Base-by-base conservation (phyloP, 352 stramenopile species). In the Globisporangium nodosum region DNA sequence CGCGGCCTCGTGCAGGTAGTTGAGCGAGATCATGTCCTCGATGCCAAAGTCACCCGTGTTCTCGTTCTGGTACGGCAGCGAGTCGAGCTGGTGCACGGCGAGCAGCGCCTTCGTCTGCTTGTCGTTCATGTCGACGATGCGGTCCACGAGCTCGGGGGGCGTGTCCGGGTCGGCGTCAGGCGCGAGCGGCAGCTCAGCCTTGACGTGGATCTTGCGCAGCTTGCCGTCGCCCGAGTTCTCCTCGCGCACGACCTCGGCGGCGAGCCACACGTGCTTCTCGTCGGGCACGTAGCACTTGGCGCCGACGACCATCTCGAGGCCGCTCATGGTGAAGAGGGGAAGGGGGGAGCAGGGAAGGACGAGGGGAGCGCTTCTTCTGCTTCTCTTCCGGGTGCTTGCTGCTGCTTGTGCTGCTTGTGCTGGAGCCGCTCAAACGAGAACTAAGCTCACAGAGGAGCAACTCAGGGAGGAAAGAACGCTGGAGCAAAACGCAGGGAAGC, bases 1-100 rank as follows among this genome's bases (percentile, higher is more conserved):
- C 49, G 87, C 87, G 4, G 90, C 81, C 63, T 96, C 88, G 67
- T 97, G 90, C 30, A 97, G 74, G 67, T 96, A 92, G 72, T 90
- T 92, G 60, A 96, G 77, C 53, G 69, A 78, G 69, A 88, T 89
- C 85, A 94, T 93, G 58, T 94, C 84, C 47, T 93, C 84, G 18
- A 92, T 90, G 58, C 85, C 85, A 27, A 78, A 66, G 5, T 69
- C 58, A 8, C 81, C 78, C 18, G 85, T 48, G 59, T 81, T 78
- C 54, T 92, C 85, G 57, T 94, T 94, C 70, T 94, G 85, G 66
- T 90, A 94, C 5, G 85, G 85, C 21, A 94, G 74, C 56, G 82
- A 82, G 53, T 91, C 78, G 42, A 92, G 78, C 56, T 88, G 74
- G 48, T 90, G 76, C 42, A 79, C 75, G n/a, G 66, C 77, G 56